Evolutionary conservation across 2,329 filamentous ascomycete genomes (phyloP), one percentile per base, ranked within the genome.

Genomic region (Spiromastix sp.): DNA sequence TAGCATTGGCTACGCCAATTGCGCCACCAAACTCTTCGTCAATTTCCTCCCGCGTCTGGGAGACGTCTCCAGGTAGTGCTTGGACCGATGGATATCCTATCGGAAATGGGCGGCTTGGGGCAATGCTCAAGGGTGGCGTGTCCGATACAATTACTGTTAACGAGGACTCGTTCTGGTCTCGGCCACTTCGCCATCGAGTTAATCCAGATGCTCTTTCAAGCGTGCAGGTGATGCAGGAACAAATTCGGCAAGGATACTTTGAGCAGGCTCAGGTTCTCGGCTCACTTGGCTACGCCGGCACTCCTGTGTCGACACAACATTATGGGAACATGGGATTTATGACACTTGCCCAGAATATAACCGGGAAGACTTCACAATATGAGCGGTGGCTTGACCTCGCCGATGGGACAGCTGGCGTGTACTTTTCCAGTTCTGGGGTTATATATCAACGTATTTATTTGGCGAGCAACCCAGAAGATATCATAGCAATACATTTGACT

Each of bases 291-390:
- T 46, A 43, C 31, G 51, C 55, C 7, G 65, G 56, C 16, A 60
- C 52, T 11, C 60, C 62, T 8, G 50, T 57, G 17, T 56, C 52
- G 19, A 60, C 61, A 46, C 50, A 63, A 29, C 57, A 66, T 40
- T 67, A 64, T 40, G 62, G 66, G 35, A 60, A 51, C 7, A 38
- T 55, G 3, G 51, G 48, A n/a, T 37, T 43, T 22, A 43, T 57
- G 18, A 53, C 50, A 7, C 17, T 64, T 2, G 53, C 57, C 13
- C 55, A 61, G 37, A 51, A 48, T 7, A 55, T 59, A 19, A 42
- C 35, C 0, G 34, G 42, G 20, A 15, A 34, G 13, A 42, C 38
- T 11, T 41, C 54, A 10, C 37, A 49, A 19, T 64, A 64, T 29
- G 38, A 41, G 16, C 50, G 63, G 9, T 48, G 41, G 22, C 52